Conservation (phyloP, 345 rosid genomes). For the Tarenaya hassleriana region DNA sequence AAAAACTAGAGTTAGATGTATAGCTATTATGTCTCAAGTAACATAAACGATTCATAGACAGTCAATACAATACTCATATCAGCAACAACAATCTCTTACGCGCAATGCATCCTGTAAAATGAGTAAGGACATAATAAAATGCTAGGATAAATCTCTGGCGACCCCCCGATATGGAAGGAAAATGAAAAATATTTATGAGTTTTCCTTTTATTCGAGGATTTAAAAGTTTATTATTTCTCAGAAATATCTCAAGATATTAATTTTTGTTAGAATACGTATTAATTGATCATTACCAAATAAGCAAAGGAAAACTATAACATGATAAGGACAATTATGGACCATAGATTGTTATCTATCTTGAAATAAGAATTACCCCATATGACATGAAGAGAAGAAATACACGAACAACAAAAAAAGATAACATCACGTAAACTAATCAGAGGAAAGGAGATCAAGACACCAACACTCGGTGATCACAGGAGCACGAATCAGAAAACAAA, state of each 20-base stretch:
- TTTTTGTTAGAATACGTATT: background rate
- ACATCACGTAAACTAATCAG: background rate
- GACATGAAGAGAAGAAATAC: too few relatives aligned
- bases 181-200: too few relatives aligned
- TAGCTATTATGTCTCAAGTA: too few relatives aligned
- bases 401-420: background rate
- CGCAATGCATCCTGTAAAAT: too few relatives aligned
- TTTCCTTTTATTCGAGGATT: too few relatives aligned
- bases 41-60: background rate
- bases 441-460: too few relatives aligned
- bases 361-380: background rate
- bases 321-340: constrained; percentile 4
- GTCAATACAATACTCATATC: constrained; percentile 11
- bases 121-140: background rate
- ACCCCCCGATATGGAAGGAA: background rate
- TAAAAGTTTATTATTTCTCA: too few relatives aligned
- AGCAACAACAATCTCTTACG: too few relatives aligned
- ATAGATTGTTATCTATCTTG: background rate
- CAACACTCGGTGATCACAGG: too few relatives aligned
- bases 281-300: background rate
- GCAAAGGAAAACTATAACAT: constrained; percentile 2
- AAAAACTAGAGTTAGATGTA: too few relatives aligned
- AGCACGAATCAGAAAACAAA: too few relatives aligned
- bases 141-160: background rate
- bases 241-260: constrained; percentile 2